phyloP scores from a whole-genome alignment of 768 basidiomycete genomes.

The Boletus reticuloceps region DNA sequence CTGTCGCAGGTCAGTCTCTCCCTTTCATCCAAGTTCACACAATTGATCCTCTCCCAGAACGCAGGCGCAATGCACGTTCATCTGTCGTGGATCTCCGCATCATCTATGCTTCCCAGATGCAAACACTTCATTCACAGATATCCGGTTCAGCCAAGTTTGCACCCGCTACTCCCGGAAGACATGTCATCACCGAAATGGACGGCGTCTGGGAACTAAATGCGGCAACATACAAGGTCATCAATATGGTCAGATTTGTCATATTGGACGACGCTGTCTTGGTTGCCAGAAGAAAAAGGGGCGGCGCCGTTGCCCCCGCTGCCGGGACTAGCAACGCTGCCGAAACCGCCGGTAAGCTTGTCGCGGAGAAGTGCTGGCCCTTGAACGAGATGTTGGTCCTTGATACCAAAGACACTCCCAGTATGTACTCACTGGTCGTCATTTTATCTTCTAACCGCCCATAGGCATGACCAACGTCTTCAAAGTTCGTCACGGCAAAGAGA shows the following conservation, averaged over 20 bases:
- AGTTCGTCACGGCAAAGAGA: constrained; percentile 89
- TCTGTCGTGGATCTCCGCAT: constrained; percentile 95
- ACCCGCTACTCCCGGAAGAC: constrained; percentile 86
- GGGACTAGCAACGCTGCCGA: constrained; percentile 60
- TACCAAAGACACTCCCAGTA: constrained; percentile 92
- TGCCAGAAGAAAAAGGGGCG: constrained; percentile 68
- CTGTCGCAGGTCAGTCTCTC: constrained; percentile 46
- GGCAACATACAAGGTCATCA: constrained; percentile 91
- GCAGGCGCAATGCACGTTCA: constrained; percentile 69
- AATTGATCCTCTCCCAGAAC: constrained; percentile 34
- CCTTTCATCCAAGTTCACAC: constrained; percentile 24
- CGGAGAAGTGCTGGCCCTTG: constrained; percentile 90
- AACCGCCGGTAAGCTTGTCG: constrained; percentile 73
- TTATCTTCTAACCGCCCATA: constrained; percentile 20
- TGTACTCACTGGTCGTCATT: constrained; percentile 21
- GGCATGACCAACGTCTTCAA: constrained; percentile 97
- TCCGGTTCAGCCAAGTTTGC: constrained; percentile 96
- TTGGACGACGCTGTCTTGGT: constrained; percentile 91
- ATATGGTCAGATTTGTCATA: constrained; percentile 84
- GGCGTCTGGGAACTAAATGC: constrained; percentile 83
- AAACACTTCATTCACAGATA: constrained; percentile 82
- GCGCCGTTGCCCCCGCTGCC: constrained; percentile 46
- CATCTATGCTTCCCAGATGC: constrained; percentile 94
- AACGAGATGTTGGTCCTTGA: constrained; percentile 94
- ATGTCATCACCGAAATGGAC: constrained; percentile 84